Percentiles rank a stretch among this genome's conserved stretches.
These are phyloP conservation scores for Lactifluus piperatus DNA, from an alignment of 768 basidiomycete species.

Conservation along the genomic window DNA sequence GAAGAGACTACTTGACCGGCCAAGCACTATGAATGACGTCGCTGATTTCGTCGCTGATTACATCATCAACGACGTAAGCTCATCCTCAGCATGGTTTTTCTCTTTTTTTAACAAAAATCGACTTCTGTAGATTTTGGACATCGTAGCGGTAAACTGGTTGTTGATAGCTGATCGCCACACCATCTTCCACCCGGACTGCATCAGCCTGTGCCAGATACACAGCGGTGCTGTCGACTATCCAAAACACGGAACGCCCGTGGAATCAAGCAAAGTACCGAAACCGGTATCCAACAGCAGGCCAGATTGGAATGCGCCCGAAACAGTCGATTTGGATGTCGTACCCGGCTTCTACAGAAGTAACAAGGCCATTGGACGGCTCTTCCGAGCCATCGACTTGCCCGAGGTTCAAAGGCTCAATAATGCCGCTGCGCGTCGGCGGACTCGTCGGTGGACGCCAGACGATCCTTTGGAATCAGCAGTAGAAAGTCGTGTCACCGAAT, in stretches of 20 bases:
- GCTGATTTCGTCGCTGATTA: slow-evolving; percentile 65
- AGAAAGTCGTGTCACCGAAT: slow-evolving; percentile 20
- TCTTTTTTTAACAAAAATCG: background rate
- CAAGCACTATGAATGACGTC: slow-evolving; percentile 53
- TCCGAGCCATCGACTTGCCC: slow-evolving; percentile 50
- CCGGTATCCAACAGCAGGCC: slow-evolving; percentile 34
- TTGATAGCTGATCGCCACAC: slow-evolving; percentile 51
- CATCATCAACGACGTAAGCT: slow-evolving; percentile 43
- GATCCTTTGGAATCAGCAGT: slow-evolving; percentile 16
- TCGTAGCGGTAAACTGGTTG: slow-evolving; percentile 55
- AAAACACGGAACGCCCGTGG: slow-evolving; percentile 36
- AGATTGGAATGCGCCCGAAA: slow-evolving; percentile 64
- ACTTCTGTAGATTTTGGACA: slow-evolving; percentile 43
- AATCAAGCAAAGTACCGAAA: slow-evolving; percentile 33
- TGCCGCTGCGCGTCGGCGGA: slow-evolving; percentile 19
- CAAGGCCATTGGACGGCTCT: slow-evolving; percentile 52
- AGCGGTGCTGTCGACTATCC: slow-evolving; percentile 62
- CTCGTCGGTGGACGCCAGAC: background rate
- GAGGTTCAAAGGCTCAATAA: slow-evolving; percentile 20
- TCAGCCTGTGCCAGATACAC: slow-evolving; percentile 46
- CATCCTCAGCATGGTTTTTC: background rate
- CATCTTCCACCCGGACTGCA: slow-evolving; percentile 45
- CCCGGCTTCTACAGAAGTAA: slow-evolving; percentile 41
- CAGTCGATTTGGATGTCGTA: slow-evolving; percentile 25
- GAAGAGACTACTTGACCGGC: slow-evolving; percentile 36